Conservation (phyloP, 1,139 yeast genomes). For the Fermentozyma sake region DNA sequence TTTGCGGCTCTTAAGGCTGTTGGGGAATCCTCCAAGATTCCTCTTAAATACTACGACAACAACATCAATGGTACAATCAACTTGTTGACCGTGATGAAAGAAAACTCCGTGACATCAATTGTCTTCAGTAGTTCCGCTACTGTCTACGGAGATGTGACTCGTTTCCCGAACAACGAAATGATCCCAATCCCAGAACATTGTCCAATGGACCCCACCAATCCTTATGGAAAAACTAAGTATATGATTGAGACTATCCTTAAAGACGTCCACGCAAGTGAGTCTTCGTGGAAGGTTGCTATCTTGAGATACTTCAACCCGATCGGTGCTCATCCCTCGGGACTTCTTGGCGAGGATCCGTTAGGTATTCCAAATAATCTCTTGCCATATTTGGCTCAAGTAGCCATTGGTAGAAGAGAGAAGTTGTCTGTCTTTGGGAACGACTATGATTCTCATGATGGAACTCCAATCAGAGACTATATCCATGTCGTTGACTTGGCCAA, state of each 20-base stretch:
- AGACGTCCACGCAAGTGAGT: slow-evolving; percentile 50
- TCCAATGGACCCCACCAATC: slow-evolving; percentile 72
- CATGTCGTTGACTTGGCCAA: slow-evolving; percentile 81
- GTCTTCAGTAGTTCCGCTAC: slow-evolving; percentile 82
- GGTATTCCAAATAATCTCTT: slow-evolving; percentile 75
- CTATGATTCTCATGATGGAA: slow-evolving; percentile 69
- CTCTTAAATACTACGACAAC: slow-evolving; percentile 67
- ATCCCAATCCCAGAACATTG: slow-evolving; percentile 79
- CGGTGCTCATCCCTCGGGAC: slow-evolving; percentile 82
- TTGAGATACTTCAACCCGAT: slow-evolving; percentile 78
- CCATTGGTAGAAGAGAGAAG: slow-evolving; percentile 66
- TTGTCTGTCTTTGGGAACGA: slow-evolving; percentile 64
- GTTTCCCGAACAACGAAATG: slow-evolving; percentile 54
- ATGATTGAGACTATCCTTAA: slow-evolving; percentile 60
- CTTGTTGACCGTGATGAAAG: slow-evolving; percentile 51
- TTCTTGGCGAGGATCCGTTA: slow-evolving; percentile 75
- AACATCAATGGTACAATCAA: slow-evolving; percentile 65
- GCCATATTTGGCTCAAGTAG: slow-evolving; percentile 76
- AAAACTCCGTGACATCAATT: slow-evolving; percentile 46
- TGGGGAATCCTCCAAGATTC: slow-evolving; percentile 72
- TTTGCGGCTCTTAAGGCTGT: slow-evolving; percentile 89
- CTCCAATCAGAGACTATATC: slow-evolving; percentile 78
- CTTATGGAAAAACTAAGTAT: slow-evolving; percentile 72
- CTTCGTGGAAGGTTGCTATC: slow-evolving; percentile 57
- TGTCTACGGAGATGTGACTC: slow-evolving; percentile 78